Evolutionary conservation across 2,329 filamentous ascomycete species (phyloP).

Genomic region (Colletotrichum sp.): DNA sequence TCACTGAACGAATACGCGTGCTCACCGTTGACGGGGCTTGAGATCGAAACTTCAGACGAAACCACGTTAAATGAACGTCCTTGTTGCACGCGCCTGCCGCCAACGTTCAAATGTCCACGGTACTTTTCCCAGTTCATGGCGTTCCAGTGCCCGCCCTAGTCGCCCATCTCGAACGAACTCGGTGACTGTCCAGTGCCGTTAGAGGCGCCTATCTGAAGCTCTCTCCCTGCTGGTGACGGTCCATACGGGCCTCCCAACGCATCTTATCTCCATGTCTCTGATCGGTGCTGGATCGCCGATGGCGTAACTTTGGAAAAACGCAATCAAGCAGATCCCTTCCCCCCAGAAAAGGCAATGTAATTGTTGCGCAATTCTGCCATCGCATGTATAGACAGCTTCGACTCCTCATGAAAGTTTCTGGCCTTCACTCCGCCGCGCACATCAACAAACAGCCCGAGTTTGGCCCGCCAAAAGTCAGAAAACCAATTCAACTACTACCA

Average conservation of each 20-base stretch:
- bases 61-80: constrained; percentile 2
- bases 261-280: background rate
- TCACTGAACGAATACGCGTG: background rate
- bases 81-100: background rate
- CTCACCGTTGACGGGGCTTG: background rate
- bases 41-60: constrained; percentile 16
- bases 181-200: background rate
- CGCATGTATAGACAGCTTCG: background rate
- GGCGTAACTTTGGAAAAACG: background rate
- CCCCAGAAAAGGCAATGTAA: background rate
- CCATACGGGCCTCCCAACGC: background rate
- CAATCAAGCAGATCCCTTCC: background rate
- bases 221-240: background rate
- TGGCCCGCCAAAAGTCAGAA: background rate
- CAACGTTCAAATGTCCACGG: background rate
- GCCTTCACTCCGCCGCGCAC: background rate
- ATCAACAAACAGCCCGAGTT: background rate
- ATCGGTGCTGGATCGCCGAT: constrained; percentile 8
- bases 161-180: background rate
- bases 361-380: background rate
- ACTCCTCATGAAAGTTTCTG: background rate
- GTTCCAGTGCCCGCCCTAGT: background rate
- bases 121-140: background rate
- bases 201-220: background rate
- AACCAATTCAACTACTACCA: background rate